These are phyloP conservation scores for Amylostereum areolatum DNA, from an alignment of 1,284 basidiomycete genomes.

Conservation along the genomic window DNA sequence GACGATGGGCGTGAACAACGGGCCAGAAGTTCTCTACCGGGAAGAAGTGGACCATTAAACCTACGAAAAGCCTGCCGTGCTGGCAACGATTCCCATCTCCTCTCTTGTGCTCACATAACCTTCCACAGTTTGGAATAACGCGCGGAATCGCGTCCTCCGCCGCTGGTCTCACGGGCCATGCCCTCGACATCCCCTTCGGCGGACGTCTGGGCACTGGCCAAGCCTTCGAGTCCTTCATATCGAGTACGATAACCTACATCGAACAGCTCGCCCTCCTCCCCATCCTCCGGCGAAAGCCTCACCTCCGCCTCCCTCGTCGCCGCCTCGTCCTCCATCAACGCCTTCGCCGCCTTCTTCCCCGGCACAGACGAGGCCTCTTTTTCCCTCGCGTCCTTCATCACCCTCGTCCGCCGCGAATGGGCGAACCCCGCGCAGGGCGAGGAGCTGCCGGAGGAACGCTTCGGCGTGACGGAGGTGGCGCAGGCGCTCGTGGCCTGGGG, in stretches of 20 bases:
- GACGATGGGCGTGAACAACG: no score
- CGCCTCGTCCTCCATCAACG: constrained; percentile 67
- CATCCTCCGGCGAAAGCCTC: constrained; percentile 64
- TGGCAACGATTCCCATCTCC: constrained; percentile 2
- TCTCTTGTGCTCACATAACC: constrained; percentile 7
- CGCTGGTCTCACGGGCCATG: constrained; percentile 48
- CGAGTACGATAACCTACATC: constrained; percentile 55
- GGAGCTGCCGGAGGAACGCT: constrained; percentile 53
- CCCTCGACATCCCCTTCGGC: constrained; percentile 61
- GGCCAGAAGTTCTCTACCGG: no score
- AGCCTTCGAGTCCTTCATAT: constrained; percentile 50
- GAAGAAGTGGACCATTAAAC: no score
- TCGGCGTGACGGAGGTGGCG: constrained; percentile 56
- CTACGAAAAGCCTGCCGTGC: no score
- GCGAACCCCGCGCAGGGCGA: constrained; percentile 44
- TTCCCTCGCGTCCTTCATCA: constrained; percentile 72
- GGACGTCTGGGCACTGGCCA: constrained; percentile 51
- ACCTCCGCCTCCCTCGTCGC: constrained; percentile 70
- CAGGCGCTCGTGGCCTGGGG: constrained; percentile 72
- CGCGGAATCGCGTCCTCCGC: constrained; percentile 54
- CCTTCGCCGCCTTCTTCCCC: constrained; percentile 65
- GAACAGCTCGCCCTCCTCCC: constrained; percentile 69
- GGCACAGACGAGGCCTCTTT: constrained; percentile 73
- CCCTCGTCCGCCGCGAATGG: constrained; percentile 67
- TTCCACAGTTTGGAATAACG: constrained; percentile 58